Percentiles rank a stretch among this genome's conserved stretches.
Evolutionary conservation across 1,284 basidiomycete species (phyloP).

Genomic region (Trametes hirsuta): DNA sequence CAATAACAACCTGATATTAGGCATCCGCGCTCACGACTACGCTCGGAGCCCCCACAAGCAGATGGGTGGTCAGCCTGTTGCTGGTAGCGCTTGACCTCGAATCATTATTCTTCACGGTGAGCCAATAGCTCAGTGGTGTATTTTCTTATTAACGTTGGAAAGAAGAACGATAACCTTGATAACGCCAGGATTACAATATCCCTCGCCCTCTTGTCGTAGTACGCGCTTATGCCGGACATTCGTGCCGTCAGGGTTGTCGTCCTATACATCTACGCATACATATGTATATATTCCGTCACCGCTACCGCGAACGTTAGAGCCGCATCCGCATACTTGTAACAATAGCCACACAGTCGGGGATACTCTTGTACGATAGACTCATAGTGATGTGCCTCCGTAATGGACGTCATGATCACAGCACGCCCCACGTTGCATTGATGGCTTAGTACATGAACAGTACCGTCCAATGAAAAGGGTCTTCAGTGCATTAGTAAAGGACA

Average conservation of each 20-base stretch:
- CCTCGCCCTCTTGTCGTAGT: background rate
- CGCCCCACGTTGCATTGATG: no score
- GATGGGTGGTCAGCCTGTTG: constrained; percentile 21
- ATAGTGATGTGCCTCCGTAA: background rate
- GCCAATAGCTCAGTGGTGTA: background rate
- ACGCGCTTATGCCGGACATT: background rate
- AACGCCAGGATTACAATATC: no score
- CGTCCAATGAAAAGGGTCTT: no score
- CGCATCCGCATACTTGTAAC: background rate
- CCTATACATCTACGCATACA: background rate
- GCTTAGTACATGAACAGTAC: no score
- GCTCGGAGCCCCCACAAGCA: constrained; percentile 27
- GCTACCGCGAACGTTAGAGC: constrained; percentile 5
- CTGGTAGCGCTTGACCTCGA: constrained; percentile 11
- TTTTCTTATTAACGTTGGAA: no score
- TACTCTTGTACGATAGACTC: background rate
- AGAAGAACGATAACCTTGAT: no score
- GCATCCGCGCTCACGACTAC: constrained; percentile 35
- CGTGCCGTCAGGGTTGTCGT: background rate
- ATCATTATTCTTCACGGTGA: background rate
- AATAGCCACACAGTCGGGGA: background rate
- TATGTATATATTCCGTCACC: background rate
- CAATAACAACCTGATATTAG: constrained; percentile 19
- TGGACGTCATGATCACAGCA: background rate
- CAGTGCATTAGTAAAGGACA: no score